phyloP scores from a whole-genome alignment of 768 basidiomycete species.

The Coprinopsis sp. region DNA sequence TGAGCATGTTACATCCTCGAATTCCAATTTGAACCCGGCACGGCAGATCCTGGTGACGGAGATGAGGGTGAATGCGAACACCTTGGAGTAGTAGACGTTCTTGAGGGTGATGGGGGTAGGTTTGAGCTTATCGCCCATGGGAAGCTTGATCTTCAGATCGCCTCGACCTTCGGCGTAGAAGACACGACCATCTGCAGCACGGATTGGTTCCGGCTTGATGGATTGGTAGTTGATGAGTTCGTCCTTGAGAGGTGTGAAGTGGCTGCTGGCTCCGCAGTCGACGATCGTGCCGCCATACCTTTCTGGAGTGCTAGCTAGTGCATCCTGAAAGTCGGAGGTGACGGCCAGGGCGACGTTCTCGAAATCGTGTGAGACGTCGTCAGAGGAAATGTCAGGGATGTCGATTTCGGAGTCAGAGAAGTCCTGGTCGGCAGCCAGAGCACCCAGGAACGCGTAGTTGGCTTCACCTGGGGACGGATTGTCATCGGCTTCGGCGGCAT shows the following conservation, averaged over 20 bases:
- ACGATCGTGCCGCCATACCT: too few species aligned
- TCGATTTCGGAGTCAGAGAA: too few species aligned
- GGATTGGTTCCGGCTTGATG: constrained; percentile 20
- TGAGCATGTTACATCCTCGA: constrained; percentile 13
- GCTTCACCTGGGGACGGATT: background rate
- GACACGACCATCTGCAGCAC: constrained; percentile 25
- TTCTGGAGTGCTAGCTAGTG: too few species aligned
- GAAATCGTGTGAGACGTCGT: too few species aligned
- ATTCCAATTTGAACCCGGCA: background rate
- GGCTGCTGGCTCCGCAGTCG: constrained; percentile 25
- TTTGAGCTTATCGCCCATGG: constrained; percentile 20
- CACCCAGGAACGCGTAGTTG: too few species aligned
- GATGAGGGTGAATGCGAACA: constrained; percentile 31
- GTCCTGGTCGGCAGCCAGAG: too few species aligned
- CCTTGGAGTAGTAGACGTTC: constrained; percentile 33
- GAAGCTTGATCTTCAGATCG: constrained; percentile 26
- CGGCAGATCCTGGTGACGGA: background rate
- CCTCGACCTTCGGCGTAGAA: constrained; percentile 28
- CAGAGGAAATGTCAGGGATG: too few species aligned
- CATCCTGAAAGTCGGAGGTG: too few species aligned
- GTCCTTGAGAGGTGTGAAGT: constrained; percentile 25
- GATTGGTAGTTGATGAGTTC: constrained; percentile 17
- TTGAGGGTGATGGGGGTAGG: constrained; percentile 21
- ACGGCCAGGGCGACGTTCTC: too few species aligned
- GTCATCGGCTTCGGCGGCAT: constrained; percentile 7